Percentiles rank a stretch among this genome's conserved stretches.
Evolutionary conservation across 164 flowering plant genomes (phyloP).

Genomic region (Amborella trichopoda): DNA sequence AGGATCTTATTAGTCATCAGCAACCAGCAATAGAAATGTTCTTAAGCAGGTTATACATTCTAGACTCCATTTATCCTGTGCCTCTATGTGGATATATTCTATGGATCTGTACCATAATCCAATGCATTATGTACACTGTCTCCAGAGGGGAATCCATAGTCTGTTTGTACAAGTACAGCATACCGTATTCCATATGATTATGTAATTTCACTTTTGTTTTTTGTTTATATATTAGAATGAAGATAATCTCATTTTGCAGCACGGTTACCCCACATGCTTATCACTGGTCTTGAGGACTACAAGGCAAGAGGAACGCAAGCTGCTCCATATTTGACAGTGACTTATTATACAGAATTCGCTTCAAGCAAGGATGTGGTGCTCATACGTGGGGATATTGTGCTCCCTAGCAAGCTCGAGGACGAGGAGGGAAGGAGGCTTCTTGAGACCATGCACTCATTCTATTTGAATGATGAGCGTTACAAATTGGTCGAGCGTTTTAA

Average conservation of each 20-base stretch:
- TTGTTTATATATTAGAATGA: background rate
- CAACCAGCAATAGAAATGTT: too few relatives aligned
- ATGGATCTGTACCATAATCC: too few relatives aligned
- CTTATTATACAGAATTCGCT: slow-evolving; percentile 73
- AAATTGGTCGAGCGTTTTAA: slow-evolving; percentile 83
- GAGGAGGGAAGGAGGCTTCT: slow-evolving; percentile 75
- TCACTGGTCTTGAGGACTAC: slow-evolving; percentile 98
- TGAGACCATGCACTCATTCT: slow-evolving; percentile 78
- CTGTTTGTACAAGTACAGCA: too few relatives aligned
- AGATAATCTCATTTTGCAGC: slow-evolving; percentile 32
- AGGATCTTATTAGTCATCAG: too few relatives aligned
- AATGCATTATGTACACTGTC: too few relatives aligned
- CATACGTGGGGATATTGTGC: slow-evolving; percentile 77
- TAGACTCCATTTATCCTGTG: too few relatives aligned
- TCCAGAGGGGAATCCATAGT: too few relatives aligned
- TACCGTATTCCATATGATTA: too few relatives aligned
- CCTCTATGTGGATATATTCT: too few relatives aligned
- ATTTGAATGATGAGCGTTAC: slow-evolving; percentile 74
- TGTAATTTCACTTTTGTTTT: too few relatives aligned
- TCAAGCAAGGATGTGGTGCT: slow-evolving; percentile 84
- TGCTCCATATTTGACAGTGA: slow-evolving; percentile 66
- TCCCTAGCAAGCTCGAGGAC: slow-evolving; percentile 81
- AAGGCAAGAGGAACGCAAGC: slow-evolving; percentile 97
- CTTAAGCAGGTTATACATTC: too few relatives aligned
- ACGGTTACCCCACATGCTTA: slow-evolving; percentile 74